Percentiles rank a stretch among this genome's conserved stretches.
These are phyloP conservation scores for Psilocybe azurescens DNA, from an alignment of 768 basidiomycete species.

Conservation along the genomic window DNA sequence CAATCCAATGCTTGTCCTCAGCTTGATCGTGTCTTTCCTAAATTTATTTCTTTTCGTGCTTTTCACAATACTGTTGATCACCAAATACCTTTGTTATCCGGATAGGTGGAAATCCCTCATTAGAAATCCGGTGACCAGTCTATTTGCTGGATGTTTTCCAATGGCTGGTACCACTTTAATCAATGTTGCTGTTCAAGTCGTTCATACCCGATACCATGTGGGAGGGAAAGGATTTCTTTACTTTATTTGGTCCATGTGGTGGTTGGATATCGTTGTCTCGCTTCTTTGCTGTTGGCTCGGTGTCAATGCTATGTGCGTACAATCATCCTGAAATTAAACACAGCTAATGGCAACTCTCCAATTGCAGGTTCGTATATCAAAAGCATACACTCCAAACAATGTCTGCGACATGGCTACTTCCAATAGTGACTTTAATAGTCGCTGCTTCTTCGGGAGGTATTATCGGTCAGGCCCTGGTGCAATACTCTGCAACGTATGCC, in stretches of 20 bases:
- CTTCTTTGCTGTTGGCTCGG: slow-evolving; percentile 63
- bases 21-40: slow-evolving; percentile 60
- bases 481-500: slow-evolving; percentile 51
- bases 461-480: slow-evolving; percentile 53
- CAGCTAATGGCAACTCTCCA: slow-evolving; percentile 1
- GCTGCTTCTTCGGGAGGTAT: slow-evolving; percentile 70
- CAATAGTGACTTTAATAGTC: slow-evolving; percentile 76
- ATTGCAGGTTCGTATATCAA: slow-evolving; percentile 58
- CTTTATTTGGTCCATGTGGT: slow-evolving; percentile 70
- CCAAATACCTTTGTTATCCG: slow-evolving; percentile 60
- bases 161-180: slow-evolving; percentile 70
- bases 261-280: slow-evolving; percentile 64
- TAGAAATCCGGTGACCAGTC: slow-evolving; percentile 48
- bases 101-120: slow-evolving; percentile 46
- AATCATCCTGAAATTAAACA: background rate
- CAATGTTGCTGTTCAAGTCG: slow-evolving; percentile 49
- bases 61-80: slow-evolving; percentile 48
- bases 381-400: slow-evolving; percentile 59
- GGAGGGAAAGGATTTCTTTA: slow-evolving; percentile 60
- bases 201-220: slow-evolving; percentile 49
- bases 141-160: slow-evolving; percentile 53
- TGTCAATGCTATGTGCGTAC: slow-evolving; percentile 68
- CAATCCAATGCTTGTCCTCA: slow-evolving; percentile 40
- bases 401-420: slow-evolving; percentile 75
- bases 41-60: slow-evolving; percentile 59